These are phyloP conservation scores for Suhomyces choctaworum DNA, from an alignment of 1,139 yeast species.

Conservation along the genomic window DNA sequence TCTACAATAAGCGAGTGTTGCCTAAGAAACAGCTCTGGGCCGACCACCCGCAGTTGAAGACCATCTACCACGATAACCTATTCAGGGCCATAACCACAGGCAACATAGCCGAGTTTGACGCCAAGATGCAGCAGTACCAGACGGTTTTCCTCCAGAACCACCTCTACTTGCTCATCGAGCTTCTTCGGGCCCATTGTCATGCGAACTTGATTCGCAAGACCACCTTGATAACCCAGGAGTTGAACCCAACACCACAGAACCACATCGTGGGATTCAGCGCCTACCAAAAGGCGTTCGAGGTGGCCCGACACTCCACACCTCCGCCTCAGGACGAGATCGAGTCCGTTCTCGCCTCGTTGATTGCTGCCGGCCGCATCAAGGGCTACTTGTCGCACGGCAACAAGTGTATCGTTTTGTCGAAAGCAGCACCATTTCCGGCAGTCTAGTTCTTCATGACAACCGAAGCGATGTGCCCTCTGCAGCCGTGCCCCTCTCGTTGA, in stretches of 20 bases:
- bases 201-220: conserved; percentile 54
- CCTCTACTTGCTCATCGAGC: conserved; percentile 62
- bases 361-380: conserved; percentile 62
- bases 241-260: conserved; percentile 24
- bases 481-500: too few relatives aligned
- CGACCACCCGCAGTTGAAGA: conserved; percentile 42
- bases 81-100: conserved; percentile 56
- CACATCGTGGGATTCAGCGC: conserved; percentile 50
- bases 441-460: neutral
- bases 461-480: too few relatives aligned
- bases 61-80: conserved; percentile 49
- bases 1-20: conserved; percentile 40
- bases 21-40: conserved; percentile 47
- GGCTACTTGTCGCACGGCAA: conserved; percentile 84
- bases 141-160: conserved; percentile 56
- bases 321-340: conserved; percentile 56
- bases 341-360: conserved; percentile 68
- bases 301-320: conserved; percentile 25
- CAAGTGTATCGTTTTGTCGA: conserved; percentile 73
- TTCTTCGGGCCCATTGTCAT: conserved; percentile 52
- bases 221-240: conserved; percentile 34
- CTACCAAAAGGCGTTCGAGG: conserved; percentile 49
- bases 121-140: conserved; percentile 45
- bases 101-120: conserved; percentile 51
- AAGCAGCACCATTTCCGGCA: conserved; percentile 66